Evolutionary conservation across 495 filamentous ascomycete species (phyloP).

Genomic region (Tuber indicum): DNA sequence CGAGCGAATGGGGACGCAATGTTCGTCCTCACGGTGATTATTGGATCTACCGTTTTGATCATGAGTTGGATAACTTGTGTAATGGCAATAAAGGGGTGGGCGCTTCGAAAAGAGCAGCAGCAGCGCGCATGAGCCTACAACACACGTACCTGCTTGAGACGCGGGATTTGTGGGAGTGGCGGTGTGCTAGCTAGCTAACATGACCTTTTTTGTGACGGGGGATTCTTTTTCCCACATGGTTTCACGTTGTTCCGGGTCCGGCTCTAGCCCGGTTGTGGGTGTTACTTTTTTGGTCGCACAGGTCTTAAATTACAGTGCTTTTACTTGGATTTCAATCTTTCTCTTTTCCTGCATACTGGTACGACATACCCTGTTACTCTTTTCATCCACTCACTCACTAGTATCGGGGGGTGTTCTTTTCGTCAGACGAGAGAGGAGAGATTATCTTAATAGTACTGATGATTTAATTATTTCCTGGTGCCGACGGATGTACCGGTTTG

Average conservation of each 20-base stretch:
- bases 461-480: neutral
- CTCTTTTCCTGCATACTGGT: neutral
- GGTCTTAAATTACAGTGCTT: neutral
- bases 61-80: conserved; percentile 78
- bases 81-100: conserved; percentile 88
- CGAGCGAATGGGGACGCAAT: conserved; percentile 69
- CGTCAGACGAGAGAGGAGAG: neutral
- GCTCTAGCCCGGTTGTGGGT: neutral
- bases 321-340: neutral
- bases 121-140: neutral
- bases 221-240: neutral
- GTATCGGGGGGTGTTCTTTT: neutral
- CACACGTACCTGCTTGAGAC: neutral
- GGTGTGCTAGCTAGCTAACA: neutral
- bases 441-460: neutral
- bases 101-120: conserved; percentile 54
- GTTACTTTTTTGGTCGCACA: neutral
- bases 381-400: neutral
- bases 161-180: neutral
- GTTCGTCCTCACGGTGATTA: conserved; percentile 86
- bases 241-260: neutral
- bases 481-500: neutral
- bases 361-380: neutral
- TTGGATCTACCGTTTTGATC: conserved; percentile 73
- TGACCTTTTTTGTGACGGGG: neutral